phyloP scores from a whole-genome alignment of 2,329 filamentous ascomycete genomes.

The Plenodomus tracheiphilus region DNA sequence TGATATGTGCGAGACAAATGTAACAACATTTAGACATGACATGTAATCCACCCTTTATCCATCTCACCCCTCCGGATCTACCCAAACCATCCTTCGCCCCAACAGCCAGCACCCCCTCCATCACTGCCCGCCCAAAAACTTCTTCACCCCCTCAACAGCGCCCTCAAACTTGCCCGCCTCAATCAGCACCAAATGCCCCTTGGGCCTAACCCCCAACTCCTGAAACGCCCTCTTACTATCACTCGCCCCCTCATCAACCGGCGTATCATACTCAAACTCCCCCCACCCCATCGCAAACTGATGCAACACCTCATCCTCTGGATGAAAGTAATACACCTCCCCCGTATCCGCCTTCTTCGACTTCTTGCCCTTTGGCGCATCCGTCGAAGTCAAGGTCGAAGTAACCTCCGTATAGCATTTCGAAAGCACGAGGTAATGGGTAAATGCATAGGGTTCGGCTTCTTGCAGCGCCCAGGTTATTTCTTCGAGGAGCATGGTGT shows the following conservation, averaged over 20 bases:
- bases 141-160: conserved; percentile 74
- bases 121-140: conserved; percentile 63
- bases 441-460: conserved; percentile 88
- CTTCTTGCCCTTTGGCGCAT: conserved; percentile 46
- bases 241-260: conserved; percentile 74
- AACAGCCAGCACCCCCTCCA: neutral
- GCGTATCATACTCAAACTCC: conserved; percentile 77
- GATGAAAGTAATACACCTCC: conserved; percentile 86
- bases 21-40: conserved; percentile 45
- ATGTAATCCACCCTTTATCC: no score
- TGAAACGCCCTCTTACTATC: conserved; percentile 96
- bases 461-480: conserved; percentile 85
- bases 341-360: conserved; percentile 34
- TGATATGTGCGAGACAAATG: conserved; percentile 29
- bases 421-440: conserved; percentile 88
- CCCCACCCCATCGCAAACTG: conserved; percentile 72
- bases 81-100: no score
- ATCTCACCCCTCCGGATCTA: no score
- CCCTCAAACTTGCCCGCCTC: conserved; percentile 75
- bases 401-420: conserved; percentile 91
- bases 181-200: conserved; percentile 83
- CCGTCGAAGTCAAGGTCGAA: conserved; percentile 67
- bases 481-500: conserved; percentile 91
- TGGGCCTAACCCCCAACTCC: conserved; percentile 83
- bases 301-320: conserved; percentile 89